A percentile compares a stretch with the other conserved stretches of the same genome.
Evolutionary conservation across 805 yeast species (phyloP).

Genomic region (Starmerella etchellsii): DNA sequence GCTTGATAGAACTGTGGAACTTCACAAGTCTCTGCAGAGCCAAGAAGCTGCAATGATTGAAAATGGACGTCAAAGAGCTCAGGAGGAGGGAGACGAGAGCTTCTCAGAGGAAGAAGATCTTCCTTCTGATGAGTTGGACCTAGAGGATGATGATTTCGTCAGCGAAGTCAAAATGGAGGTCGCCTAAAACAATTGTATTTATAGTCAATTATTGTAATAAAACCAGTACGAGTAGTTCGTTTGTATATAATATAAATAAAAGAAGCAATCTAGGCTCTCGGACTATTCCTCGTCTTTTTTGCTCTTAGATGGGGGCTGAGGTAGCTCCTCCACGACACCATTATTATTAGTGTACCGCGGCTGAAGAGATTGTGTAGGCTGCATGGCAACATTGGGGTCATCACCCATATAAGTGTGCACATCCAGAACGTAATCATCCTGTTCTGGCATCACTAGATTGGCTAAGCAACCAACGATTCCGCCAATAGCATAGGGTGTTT

Average conservation of each 20-base stretch:
- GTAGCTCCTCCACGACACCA: background rate
- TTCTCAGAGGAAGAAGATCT: slow-evolving; percentile 2
- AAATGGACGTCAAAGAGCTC: slow-evolving; percentile 4
- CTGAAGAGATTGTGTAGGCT: background rate
- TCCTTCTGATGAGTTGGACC: slow-evolving; percentile 3
- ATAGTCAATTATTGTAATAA: too few relatives aligned
- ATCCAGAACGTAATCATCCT: slow-evolving; percentile 24
- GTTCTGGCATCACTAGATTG: slow-evolving; percentile 46
- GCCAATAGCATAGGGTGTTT: slow-evolving; percentile 59
- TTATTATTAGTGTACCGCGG: background rate
- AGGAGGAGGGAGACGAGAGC: background rate
- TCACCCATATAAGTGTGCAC: slow-evolving; percentile 4
- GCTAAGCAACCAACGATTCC: slow-evolving; percentile 52
- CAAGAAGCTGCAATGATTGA: slow-evolving; percentile 3
- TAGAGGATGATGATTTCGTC: background rate
- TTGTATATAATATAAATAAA: too few relatives aligned
- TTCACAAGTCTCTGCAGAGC: background rate
- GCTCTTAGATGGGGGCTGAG: too few relatives aligned
- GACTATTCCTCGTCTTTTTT: too few relatives aligned
- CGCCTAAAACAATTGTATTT: too few relatives aligned
- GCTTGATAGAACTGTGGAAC: background rate
- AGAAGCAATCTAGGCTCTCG: too few relatives aligned
- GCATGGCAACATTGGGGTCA: slow-evolving; percentile 1
- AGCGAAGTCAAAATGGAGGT: slow-evolving; percentile 3
- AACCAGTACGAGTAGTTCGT: too few relatives aligned